Conservation (phyloP, 305 asterid genomes). For the Solanum hybrid region DNA sequence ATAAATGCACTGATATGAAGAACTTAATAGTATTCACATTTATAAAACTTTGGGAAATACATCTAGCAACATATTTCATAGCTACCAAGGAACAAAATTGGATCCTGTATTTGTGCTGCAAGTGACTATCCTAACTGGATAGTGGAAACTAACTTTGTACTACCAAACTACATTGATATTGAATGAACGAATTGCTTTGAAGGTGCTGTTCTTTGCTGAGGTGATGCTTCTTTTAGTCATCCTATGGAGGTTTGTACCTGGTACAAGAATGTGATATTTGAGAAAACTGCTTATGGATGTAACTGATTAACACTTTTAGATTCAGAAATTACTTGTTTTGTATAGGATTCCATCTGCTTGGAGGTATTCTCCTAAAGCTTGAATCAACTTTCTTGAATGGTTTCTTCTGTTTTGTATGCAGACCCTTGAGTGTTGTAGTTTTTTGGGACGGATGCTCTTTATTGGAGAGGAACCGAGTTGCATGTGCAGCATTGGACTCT, state of each 20-base stretch:
- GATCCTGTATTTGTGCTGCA: slow-evolving; percentile 12
- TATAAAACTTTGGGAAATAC: slow-evolving; percentile 24
- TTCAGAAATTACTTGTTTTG: slow-evolving; percentile 62
- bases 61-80: slow-evolving; percentile 16
- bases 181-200: slow-evolving; percentile 8
- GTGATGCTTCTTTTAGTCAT: neutral
- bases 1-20: neutral
- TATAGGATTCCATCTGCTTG: slow-evolving; percentile 72
- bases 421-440: slow-evolving; percentile 22
- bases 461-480: slow-evolving; percentile 18
- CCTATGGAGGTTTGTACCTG: slow-evolving; percentile 41
- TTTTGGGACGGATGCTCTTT: neutral
- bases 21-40: slow-evolving; percentile 45
- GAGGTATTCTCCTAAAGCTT: slow-evolving; percentile 47
- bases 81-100: slow-evolving; percentile 27
- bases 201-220: slow-evolving; percentile 12
- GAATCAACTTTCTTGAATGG: slow-evolving; percentile 47
- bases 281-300: slow-evolving; percentile 22
- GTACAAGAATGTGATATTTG: slow-evolving; percentile 32
- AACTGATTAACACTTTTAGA: slow-evolving; percentile 14
- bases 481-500: slow-evolving; percentile 20
- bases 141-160: slow-evolving; percentile 16
- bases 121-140: slow-evolving; percentile 15
- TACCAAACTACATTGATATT: neutral
- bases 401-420: slow-evolving; percentile 24